phyloP scores from a whole-genome alignment of 2,329 filamentous ascomycete species.

The Daldinia sp. region DNA sequence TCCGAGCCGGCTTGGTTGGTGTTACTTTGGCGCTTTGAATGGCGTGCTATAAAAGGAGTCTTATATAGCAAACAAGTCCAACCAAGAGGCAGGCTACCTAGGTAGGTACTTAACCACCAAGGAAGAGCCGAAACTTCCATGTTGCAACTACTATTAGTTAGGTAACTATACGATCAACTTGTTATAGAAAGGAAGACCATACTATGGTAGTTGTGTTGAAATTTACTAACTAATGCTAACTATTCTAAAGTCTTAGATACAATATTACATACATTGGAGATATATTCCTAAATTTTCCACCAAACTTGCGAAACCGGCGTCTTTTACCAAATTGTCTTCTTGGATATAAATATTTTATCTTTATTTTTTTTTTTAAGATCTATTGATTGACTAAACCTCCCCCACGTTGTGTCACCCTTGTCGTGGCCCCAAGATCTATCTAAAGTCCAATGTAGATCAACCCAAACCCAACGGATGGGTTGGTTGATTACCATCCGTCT shows the following conservation, averaged over 20 bases:
- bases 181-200: too few relatives aligned
- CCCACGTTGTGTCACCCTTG: constrained; percentile 34
- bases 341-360: background rate
- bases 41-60: background rate
- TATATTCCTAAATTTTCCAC: constrained; percentile 1
- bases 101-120: background rate
- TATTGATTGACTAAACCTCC: constrained; percentile 13
- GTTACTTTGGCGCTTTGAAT: background rate
- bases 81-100: too few relatives aligned
- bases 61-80: background rate
- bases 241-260: background rate
- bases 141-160: too few relatives aligned
- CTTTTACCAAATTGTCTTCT: background rate
- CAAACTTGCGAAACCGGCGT: background rate
- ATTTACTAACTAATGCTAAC: too few relatives aligned
- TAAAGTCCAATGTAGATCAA: constrained; percentile 32
- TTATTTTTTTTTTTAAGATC: too few relatives aligned
- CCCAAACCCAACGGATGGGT: constrained; percentile 23
- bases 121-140: background rate
- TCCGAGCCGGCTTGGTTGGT: background rate
- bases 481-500: constrained; percentile 28
- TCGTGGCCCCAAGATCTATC: constrained; percentile 29
- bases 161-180: background rate
- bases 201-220: too few relatives aligned
- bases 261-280: background rate